Evolutionary conservation across 768 basidiomycete species (phyloP).

Genomic region (Psilocybe subaeruginosa): DNA sequence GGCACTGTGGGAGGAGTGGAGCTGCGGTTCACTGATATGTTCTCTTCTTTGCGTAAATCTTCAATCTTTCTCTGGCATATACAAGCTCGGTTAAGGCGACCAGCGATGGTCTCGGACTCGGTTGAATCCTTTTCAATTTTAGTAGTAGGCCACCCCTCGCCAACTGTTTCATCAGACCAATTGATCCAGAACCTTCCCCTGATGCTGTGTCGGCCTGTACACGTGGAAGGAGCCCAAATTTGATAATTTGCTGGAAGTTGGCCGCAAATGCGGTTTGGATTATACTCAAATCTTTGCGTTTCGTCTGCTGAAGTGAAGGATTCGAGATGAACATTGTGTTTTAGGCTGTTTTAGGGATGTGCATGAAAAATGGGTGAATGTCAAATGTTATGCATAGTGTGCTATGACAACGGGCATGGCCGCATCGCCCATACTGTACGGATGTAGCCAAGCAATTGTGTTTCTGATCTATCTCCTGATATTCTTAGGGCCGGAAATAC

Average conservation of each 20-base stretch:
- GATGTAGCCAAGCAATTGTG: neutral
- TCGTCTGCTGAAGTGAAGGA: too few species aligned
- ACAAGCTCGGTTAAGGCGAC: neutral
- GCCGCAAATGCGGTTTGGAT: too few species aligned
- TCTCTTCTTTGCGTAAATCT: too few species aligned
- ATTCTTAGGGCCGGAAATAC: slow-evolving; percentile 7
- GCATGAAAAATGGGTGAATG: too few species aligned
- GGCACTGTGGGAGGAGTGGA: too few species aligned
- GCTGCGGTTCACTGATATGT: too few species aligned
- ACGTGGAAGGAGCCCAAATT: neutral
- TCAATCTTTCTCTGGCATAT: too few species aligned
- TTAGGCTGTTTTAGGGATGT: too few species aligned
- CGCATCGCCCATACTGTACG: neutral
- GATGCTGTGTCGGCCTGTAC: neutral
- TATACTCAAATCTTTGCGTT: too few species aligned
- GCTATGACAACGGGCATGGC: neutral
- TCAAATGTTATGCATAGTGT: neutral
- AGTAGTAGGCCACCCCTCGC: neutral
- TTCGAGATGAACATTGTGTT: too few species aligned
- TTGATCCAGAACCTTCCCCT: neutral
- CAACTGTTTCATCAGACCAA: neutral
- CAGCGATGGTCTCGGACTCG: neutral
- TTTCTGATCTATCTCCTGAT: slow-evolving; percentile 1
- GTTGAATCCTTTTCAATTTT: too few species aligned
- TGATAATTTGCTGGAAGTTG: too few species aligned